Evolutionary conservation across 1,284 basidiomycete genomes (phyloP).

Genomic region (Ceratobasidium papillatum): DNA sequence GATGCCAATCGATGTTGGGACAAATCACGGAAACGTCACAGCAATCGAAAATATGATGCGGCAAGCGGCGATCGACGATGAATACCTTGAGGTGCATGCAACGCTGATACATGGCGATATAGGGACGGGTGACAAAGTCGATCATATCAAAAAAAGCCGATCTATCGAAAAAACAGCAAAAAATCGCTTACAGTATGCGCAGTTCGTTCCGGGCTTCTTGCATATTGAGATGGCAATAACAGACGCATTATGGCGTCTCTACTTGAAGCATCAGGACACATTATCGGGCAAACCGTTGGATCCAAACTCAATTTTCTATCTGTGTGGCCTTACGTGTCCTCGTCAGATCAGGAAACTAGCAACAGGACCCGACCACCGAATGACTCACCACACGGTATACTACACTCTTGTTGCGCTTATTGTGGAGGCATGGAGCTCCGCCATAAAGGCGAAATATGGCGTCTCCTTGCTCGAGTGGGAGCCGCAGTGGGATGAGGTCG

Average conservation of each 20-base stretch:
- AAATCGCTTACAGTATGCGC: conserved; percentile 48
- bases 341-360: conserved; percentile 50
- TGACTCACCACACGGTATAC: conserved; percentile 53
- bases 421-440: conserved; percentile 48
- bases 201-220: conserved; percentile 53
- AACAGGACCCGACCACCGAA: conserved; percentile 51
- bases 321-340: conserved; percentile 47
- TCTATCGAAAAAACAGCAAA: conserved; percentile 46
- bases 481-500: conserved; percentile 46
- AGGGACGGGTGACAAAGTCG: conserved; percentile 47
- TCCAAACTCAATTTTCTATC: conserved; percentile 31
- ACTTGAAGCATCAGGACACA: conserved; percentile 15
- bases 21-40: conserved; percentile 47
- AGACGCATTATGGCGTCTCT: conserved; percentile 53
- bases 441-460: conserved; percentile 40
- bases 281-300: conserved; percentile 28
- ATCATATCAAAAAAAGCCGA: conserved; percentile 43
- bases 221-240: conserved; percentile 56
- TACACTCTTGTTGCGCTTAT: conserved; percentile 48
- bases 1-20: conserved; percentile 50
- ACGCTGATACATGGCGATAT: conserved; percentile 49
- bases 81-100: neutral
- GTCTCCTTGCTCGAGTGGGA: conserved; percentile 47
- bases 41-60: conserved; percentile 48
- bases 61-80: conserved; percentile 46